Base-by-base conservation (phyloP, 805 yeast species). In the Brettanomyces sp. region DNA sequence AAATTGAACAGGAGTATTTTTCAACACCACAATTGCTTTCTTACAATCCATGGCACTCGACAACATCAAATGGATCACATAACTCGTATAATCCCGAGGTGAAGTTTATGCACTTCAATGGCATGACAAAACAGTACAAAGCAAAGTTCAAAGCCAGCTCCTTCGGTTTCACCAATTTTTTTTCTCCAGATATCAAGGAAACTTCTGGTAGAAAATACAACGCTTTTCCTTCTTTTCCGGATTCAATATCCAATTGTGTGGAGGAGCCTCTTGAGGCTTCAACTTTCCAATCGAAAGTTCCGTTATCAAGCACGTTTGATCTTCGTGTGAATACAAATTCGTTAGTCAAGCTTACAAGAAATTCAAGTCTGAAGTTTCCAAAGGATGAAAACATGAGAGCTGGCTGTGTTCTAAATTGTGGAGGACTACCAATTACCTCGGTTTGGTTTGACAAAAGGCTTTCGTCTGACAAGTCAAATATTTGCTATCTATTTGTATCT, bases 331-430 rank as follows among this genome's bases (percentile, higher is more conserved):
- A 60, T 41, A 43, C 51, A 11, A 32, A 23, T 9, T 9, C 36
- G 12, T 24, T 25, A 8, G 25, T n/a, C 11, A 35, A 41, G n/a
- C 14, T 43, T 34, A 24, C 25, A n/a, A 22, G 25, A 32, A 13
- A 40, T 24, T 37, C 44, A 7, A 13, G 7, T 14, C 25, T 50
- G 7, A 39, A 45, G 23, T 56, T 48, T 28, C 65, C 66, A 2
- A 42, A 44, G 6, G 52, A 54, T 33, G 42, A 46, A 11, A 44
- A 25, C 6, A 41, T 52, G 18, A 50, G 67, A 43, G 14, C 36
- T 5, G 68, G 68, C 0, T 44, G 48, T 22, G 52, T 57, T 3
- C 36, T 58, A 2, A 62, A 62, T 42, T 55, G 62, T 6, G 67
- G 67, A 21, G 67, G 66, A 1, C 14, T 57, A 3, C 64, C 67